These are phyloP conservation scores for Globisporangium paroecandrum DNA, from an alignment of 352 stramenopile species.

Conservation along the genomic window DNA sequence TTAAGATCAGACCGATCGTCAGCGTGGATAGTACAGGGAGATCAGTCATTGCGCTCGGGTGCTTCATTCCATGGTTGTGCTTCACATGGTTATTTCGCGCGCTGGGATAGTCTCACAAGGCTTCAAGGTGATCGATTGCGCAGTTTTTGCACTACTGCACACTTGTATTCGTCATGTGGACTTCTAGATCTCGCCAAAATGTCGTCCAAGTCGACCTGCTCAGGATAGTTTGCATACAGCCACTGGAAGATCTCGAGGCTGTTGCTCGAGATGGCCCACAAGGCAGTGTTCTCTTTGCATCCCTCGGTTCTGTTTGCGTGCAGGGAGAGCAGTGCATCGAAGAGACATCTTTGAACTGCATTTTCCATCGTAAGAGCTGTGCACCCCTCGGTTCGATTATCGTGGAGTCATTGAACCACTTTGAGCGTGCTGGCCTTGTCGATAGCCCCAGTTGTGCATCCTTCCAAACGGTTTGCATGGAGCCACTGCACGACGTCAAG, in stretches of 20 bases:
- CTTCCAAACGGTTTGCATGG: neutral
- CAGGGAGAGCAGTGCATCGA: neutral
- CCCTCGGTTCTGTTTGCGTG: constrained; percentile 3
- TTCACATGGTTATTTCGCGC: neutral
- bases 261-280: neutral
- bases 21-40: neutral
- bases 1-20: neutral
- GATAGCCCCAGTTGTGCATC: neutral
- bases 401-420: neutral
- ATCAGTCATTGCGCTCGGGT: neutral
- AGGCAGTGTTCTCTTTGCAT: neutral
- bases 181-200: neutral
- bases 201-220: neutral
- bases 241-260: constrained; percentile 7
- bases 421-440: neutral
- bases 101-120: neutral
- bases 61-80: neutral
- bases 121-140: neutral
- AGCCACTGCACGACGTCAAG: neutral
- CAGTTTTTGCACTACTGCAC: neutral
- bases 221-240: neutral
- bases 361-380: neutral
- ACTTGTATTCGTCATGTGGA: neutral
- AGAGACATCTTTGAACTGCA: neutral
- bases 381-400: neutral